phyloP scores from a whole-genome alignment of 2,329 filamentous ascomycete species.

The Helminthosporium solani region DNA sequence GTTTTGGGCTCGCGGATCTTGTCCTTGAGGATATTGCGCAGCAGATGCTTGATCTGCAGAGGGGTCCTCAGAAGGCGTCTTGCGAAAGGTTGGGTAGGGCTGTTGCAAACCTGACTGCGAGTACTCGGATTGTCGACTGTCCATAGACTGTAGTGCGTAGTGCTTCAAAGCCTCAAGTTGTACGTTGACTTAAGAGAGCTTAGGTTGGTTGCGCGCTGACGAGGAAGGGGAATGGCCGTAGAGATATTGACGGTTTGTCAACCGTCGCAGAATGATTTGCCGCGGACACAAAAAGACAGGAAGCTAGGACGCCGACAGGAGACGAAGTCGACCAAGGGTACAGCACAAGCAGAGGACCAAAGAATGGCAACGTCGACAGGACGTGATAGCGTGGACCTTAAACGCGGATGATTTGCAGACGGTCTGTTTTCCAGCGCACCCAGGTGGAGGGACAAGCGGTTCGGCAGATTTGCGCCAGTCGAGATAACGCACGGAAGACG shows the following conservation, averaged over 20 bases:
- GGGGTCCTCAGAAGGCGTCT: constrained; percentile 77
- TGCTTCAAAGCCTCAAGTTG: constrained; percentile 28
- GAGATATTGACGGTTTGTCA: constrained; percentile 50
- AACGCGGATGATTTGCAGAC: constrained; percentile 53
- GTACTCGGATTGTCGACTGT: constrained; percentile 55
- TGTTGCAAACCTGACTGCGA: constrained; percentile 57
- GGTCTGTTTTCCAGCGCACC: constrained; percentile 41
- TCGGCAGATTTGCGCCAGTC: constrained; percentile 44
- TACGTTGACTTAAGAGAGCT: constrained; percentile 42
- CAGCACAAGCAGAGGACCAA: constrained; percentile 40
- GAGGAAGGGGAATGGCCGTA: constrained; percentile 47
- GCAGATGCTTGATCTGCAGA: constrained; percentile 89
- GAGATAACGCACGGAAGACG: constrained; percentile 43
- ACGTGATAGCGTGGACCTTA: constrained; percentile 48
- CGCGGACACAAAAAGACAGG: constrained; percentile 36
- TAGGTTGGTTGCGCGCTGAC: constrained; percentile 39
- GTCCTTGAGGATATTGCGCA: constrained; percentile 81
- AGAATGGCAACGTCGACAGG: constrained; percentile 37
- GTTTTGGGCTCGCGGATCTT: constrained; percentile 72
- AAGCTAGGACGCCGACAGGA: constrained; percentile 30
- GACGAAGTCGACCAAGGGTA: constrained; percentile 32
- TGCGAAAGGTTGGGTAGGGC: constrained; percentile 56
- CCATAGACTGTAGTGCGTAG: constrained; percentile 53
- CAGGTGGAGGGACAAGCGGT: constrained; percentile 40
- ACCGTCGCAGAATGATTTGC: constrained; percentile 42